phyloP scores from a whole-genome alignment of 768 basidiomycete genomes.

The Tremella yokohamensis region DNA sequence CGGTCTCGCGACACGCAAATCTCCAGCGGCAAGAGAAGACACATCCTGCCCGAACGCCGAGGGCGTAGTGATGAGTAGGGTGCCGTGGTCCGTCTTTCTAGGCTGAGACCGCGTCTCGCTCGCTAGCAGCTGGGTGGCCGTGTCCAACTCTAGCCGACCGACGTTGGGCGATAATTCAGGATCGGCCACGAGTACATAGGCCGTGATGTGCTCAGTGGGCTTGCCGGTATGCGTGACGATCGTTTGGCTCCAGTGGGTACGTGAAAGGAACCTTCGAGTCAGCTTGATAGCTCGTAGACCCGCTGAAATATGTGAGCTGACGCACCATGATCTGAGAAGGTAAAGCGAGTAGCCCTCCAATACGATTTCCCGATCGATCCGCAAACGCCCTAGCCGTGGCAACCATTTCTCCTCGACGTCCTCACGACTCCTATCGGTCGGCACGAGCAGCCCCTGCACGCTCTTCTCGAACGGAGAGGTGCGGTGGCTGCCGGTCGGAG shows the following conservation, averaged over 20 bases:
- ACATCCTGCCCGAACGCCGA: constrained; percentile 40
- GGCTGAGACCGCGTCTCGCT: constrained; percentile 26
- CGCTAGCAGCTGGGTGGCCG: constrained; percentile 28
- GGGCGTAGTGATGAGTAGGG: constrained; percentile 37
- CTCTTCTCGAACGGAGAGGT: neutral
- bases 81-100: constrained; percentile 37
- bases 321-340: constrained; percentile 38
- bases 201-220: constrained; percentile 39
- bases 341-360: constrained; percentile 38
- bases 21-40: constrained; percentile 42
- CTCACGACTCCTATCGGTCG: constrained; percentile 34
- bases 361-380: constrained; percentile 32
- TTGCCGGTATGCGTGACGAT: constrained; percentile 46
- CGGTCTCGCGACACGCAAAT: constrained; percentile 37
- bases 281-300: too few species aligned
- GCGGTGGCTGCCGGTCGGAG: neutral
- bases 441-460: constrained; percentile 29
- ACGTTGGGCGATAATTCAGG: constrained; percentile 18
- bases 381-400: constrained; percentile 26
- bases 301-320: constrained; percentile 3
- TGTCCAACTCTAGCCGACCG: constrained; percentile 21
- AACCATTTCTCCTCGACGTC: constrained; percentile 40
- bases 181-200: constrained; percentile 29
- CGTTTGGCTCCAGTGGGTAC: constrained; percentile 41
- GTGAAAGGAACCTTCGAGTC: constrained; percentile 30